Evolutionary conservation across 495 filamentous ascomycete species (phyloP), one percentile per base, ranked within the genome.

Genomic region (Penicillium lagena): DNA sequence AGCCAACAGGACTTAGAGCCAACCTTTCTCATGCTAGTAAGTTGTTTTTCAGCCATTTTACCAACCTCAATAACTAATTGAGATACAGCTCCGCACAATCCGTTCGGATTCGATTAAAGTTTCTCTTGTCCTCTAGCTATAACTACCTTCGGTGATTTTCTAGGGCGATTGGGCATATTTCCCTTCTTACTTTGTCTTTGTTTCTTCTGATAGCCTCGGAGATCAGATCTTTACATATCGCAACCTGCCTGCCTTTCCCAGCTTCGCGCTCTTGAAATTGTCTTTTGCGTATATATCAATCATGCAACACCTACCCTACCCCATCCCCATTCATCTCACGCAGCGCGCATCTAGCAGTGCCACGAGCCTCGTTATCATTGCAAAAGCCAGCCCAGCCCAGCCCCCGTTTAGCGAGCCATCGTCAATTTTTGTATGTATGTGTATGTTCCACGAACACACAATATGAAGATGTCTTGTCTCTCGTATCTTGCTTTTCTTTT

Each of bases 11-110:
- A 53, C 65, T 83, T 50, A 82, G 83, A 73, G 93, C 93, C 43
- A 96, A 97, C 62, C 75, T 97, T 52, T 70, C 81, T 34, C 85
- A 91, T 78, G 93, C 93, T 57, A 98, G 93, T 98, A 85, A 83
- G 91, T 58, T 11, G 86, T 28, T n/a, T 41, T 37, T 33, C n/a
- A 34, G 38, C 39, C 40, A 40, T 40, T 51, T 7, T 9, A 39
- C 29, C 40, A 32, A 33, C 17, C 12, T 2, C 39, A 28, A 31
- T 47, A 37, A 57, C 64, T 62, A 48, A 60, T 51, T 40, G 4
- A 29, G 49, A 35, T 45, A 46, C 52, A 96, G 90, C 90, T 44
- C 89, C 90, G 15, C 77, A 87, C 53, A 96, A 96, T 64, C 90
- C 90, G 1, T 96, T 96, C 64, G 90, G 90, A 13, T 96, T 96